Percentiles rank a stretch among this genome's conserved stretches.
Evolutionary conservation across 805 yeast genomes (phyloP).

Genomic region (Grigorovia humatica): DNA sequence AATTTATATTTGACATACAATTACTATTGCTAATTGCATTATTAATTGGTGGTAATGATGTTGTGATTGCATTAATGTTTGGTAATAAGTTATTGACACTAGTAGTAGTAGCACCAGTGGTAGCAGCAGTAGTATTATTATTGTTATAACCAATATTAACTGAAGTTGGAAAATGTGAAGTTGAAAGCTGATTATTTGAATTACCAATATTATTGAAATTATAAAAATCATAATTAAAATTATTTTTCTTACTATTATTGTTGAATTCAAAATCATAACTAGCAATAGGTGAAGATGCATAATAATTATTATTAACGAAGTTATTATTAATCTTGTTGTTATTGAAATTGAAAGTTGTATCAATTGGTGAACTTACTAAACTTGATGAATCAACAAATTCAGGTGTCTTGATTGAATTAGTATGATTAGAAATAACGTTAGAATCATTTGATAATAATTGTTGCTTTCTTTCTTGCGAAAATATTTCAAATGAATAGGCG

Average conservation of each 20-base stretch:
- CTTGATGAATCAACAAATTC: background rate
- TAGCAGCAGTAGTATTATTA: background rate
- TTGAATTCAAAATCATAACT: background rate
- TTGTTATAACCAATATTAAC: background rate
- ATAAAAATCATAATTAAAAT: slow-evolving; percentile 15
- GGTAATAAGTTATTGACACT: background rate
- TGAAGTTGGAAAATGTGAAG: background rate
- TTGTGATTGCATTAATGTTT: background rate
- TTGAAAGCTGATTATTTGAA: background rate
- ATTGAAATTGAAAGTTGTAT: background rate
- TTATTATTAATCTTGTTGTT: background rate
- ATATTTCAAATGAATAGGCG: slow-evolving; percentile 15
- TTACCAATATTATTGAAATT: slow-evolving; percentile 5
- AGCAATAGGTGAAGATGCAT: background rate
- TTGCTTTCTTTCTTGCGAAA: slow-evolving; percentile 8
- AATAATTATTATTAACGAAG: slow-evolving; percentile 1
- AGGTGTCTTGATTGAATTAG: too few relatives aligned
- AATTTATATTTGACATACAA: background rate
- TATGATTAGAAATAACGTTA: too few relatives aligned
- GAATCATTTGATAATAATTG: background rate
- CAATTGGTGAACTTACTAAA: background rate
- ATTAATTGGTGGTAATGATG: background rate
- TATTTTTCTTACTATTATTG: background rate
- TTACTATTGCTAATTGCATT: too few relatives aligned
- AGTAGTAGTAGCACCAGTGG: too few relatives aligned